Evolutionary conservation across 2,329 filamentous ascomycete genomes (phyloP).

Genomic region (Verticillium nubilum): DNA sequence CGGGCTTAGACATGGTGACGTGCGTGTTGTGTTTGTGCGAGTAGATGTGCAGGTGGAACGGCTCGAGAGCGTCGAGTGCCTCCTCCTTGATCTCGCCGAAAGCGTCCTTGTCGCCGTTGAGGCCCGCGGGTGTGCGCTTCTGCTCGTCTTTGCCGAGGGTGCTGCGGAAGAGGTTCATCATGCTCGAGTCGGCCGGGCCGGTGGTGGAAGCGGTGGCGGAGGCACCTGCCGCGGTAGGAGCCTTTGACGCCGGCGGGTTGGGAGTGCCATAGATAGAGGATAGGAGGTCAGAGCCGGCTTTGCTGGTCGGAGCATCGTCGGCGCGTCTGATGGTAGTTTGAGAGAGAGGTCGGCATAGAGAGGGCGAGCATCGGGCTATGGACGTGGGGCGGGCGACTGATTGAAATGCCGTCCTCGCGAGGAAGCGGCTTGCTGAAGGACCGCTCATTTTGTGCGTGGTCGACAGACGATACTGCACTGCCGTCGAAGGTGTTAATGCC

Average conservation of each 20-base stretch:
- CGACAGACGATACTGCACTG: neutral
- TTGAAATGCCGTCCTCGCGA: slow-evolving; percentile 32
- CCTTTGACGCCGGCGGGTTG: neutral
- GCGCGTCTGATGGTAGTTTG: slow-evolving; percentile 22
- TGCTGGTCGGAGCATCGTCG: slow-evolving; percentile 16
- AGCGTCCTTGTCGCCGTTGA: neutral
- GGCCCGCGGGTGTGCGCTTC: slow-evolving; percentile 9
- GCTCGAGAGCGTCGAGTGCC: slow-evolving; percentile 39
- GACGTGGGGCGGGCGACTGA: slow-evolving; percentile 14
- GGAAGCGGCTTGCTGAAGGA: slow-evolving; percentile 33
- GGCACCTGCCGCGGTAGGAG: neutral
- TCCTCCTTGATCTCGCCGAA: slow-evolving; percentile 5
- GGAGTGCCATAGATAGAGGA: slow-evolving; percentile 11
- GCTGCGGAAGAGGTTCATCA: slow-evolving; percentile 27
- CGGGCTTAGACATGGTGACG: slow-evolving; percentile 80
- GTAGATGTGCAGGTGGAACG: slow-evolving; percentile 84
- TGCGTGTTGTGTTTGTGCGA: slow-evolving; percentile 92
- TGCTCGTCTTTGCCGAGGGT: slow-evolving; percentile 23
- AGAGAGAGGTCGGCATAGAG: slow-evolving; percentile 29
- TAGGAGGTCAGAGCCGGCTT: slow-evolving; percentile 11
- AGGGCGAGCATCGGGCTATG: slow-evolving; percentile 12
- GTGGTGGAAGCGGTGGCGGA: neutral
- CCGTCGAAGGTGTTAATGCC: neutral
- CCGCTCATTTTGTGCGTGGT: slow-evolving; percentile 34
- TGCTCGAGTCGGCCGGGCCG: neutral